Percentiles rank a stretch among this genome's conserved stretches.
Conservation (phyloP, 176 grass and related monocot species). For the Puya raimondii region DNA sequence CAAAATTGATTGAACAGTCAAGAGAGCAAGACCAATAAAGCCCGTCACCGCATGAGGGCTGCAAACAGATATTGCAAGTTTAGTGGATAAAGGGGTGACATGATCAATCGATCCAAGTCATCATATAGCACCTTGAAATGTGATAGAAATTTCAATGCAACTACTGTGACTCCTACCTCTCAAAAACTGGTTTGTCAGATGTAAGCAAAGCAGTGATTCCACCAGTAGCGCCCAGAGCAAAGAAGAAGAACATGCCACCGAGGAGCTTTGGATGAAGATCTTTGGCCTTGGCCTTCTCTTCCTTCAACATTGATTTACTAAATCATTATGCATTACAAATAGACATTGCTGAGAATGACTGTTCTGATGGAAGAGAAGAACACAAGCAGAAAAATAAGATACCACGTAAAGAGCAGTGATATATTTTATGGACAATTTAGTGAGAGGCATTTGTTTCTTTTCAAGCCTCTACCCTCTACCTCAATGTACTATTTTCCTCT, state of each 20-base stretch:
- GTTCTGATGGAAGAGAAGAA: too few species aligned
- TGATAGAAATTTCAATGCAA: neutral
- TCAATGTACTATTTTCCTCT: neutral
- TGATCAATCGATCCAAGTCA: neutral
- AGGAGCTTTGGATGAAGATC: conserved; percentile 92
- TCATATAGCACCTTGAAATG: neutral
- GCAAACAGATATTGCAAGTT: conserved; percentile 6
- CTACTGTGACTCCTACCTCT: conserved; percentile 40
- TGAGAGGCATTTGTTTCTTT: neutral
- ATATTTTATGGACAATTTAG: neutral
- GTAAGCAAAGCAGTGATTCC: conserved; percentile 82
- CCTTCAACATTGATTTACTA: conserved; percentile 28
- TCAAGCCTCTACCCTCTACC: neutral
- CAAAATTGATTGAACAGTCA: conserved; percentile 69
- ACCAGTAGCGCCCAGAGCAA: conserved; percentile 66
- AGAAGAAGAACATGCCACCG: conserved; percentile 96
- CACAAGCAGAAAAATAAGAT: neutral
- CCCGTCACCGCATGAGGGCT: conserved; percentile 79
- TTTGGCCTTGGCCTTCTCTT: conserved; percentile 89
- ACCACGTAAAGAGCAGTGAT: neutral
- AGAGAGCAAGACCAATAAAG: conserved; percentile 47
- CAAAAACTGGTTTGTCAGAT: conserved; percentile 76
- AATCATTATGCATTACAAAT: neutral
- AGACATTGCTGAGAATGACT: neutral
- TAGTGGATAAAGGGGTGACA: neutral